Conservation (phyloP, 129 eudicot species). For the Saussurea involucrata region DNA sequence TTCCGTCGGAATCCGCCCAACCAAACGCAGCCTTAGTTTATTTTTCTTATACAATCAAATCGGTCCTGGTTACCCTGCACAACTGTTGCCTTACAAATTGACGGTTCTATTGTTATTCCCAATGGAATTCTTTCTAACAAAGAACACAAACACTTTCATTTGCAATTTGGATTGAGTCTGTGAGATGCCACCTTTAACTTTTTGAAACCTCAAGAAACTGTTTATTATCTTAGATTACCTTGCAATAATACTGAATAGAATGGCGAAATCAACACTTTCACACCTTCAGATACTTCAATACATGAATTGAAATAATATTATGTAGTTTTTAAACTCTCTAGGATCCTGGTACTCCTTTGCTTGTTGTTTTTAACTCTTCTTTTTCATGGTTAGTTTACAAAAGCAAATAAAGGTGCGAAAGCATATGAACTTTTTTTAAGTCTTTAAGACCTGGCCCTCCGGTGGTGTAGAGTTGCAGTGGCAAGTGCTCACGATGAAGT, state of each 20-base stretch:
- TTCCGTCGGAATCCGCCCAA: too few relatives aligned
- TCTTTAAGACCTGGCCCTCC: too few relatives aligned
- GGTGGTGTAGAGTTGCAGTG: not conserved
- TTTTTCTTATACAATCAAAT: not conserved
- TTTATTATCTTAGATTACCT: not conserved
- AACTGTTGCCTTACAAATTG: not conserved
- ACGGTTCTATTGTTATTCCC: not conserved
- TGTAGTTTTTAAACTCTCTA: not conserved
- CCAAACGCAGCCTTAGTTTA: too few relatives aligned
- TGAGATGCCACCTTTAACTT: not conserved
- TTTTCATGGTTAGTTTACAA: not conserved
- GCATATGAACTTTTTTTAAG: too few relatives aligned
- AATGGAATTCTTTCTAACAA: not conserved
- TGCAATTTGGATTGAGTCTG: not conserved
- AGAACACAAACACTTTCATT: not conserved
- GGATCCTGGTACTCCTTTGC: not conserved
- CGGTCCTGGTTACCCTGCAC: not conserved
- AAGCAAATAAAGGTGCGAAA: not conserved
- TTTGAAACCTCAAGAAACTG: not conserved
- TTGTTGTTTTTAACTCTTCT: not conserved
- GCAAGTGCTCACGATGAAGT: not conserved
- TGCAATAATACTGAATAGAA: not conserved
- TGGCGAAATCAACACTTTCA: not conserved
- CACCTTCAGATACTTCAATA: not conserved
- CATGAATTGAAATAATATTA: not conserved